Percentiles rank a stretch among this genome's conserved stretches.
Conservation (phyloP, 768 basidiomycete species). For the Auriscalpium vulgare region DNA sequence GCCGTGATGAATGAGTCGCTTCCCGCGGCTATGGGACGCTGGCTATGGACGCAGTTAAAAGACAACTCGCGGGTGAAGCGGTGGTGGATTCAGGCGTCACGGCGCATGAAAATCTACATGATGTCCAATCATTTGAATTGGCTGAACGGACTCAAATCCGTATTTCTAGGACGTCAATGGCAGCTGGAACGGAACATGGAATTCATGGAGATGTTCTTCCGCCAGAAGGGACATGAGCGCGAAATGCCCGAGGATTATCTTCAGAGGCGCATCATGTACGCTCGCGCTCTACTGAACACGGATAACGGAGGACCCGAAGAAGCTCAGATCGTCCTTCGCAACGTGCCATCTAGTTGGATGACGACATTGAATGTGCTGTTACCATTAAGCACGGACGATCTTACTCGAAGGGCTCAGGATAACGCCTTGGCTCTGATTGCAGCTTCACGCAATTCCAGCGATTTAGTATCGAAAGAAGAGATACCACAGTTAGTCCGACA, state of each 20-base stretch:
- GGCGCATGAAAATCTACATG: neutral
- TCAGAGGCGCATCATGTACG: too few species aligned
- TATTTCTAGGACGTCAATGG: neutral
- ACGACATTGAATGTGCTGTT: neutral
- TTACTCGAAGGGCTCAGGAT: neutral
- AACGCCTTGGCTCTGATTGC: neutral
- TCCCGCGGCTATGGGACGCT: too few species aligned
- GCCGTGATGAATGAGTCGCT: too few species aligned
- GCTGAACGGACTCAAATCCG: neutral
- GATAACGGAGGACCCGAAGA: too few species aligned
- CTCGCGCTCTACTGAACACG: too few species aligned
- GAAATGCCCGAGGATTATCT: too few species aligned
- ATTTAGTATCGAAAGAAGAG: too few species aligned
- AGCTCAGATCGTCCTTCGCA: too few species aligned
- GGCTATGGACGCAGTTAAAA: neutral
- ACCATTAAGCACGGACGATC: neutral
- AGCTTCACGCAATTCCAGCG: neutral
- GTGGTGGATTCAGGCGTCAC: neutral
- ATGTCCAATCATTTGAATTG: neutral
- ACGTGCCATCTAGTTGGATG: neutral
- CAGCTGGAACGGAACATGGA: neutral
- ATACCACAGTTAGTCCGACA: too few species aligned
- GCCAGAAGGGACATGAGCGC: too few species aligned
- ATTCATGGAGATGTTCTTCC: too few species aligned
- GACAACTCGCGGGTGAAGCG: neutral